These are phyloP conservation scores for Deinandra increscens DNA, from an alignment of 129 eudicot genomes.

Conservation along the genomic window DNA sequence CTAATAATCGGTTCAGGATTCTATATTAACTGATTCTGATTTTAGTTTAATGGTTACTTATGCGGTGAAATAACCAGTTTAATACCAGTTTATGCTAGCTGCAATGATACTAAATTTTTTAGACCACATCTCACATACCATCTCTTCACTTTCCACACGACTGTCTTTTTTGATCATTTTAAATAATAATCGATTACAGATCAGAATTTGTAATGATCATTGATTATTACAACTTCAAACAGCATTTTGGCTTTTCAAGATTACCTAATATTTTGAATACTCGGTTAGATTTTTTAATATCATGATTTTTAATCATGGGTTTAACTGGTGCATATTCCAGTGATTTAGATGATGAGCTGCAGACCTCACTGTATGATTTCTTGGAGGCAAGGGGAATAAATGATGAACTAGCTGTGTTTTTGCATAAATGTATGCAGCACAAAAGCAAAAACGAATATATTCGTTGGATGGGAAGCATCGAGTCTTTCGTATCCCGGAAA, in stretches of 20 bases:
- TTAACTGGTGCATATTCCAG: slow-evolving; percentile 39
- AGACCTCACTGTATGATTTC: slow-evolving; percentile 62
- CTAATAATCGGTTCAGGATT: background rate
- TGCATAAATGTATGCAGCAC: slow-evolving; percentile 60
- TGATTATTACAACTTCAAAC: background rate
- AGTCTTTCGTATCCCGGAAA: slow-evolving; percentile 57
- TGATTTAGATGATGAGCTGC: slow-evolving; percentile 79
- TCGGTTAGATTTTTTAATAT: background rate
- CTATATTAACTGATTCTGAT: background rate
- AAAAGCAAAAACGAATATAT: slow-evolving; percentile 63
- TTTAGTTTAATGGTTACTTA: background rate
- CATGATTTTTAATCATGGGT: slow-evolving; percentile 6
- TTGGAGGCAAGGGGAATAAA: slow-evolving; percentile 68
- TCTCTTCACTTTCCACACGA: background rate
- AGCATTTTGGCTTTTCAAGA: background rate
- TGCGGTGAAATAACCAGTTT: background rate
- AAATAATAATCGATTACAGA: background rate
- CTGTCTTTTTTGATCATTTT: background rate
- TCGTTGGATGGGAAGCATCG: slow-evolving; percentile 64
- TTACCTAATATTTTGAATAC: slow-evolving; percentile 1
- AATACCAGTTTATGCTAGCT: background rate
- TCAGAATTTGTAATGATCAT: background rate
- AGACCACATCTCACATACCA: background rate
- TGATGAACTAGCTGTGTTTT: slow-evolving; percentile 57
- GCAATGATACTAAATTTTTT: background rate